A percentile compares a stretch with the other conserved stretches of the same genome.
phyloP scores from a whole-genome alignment of 139 green algal species.

The Bryopsis sp. region DNA sequence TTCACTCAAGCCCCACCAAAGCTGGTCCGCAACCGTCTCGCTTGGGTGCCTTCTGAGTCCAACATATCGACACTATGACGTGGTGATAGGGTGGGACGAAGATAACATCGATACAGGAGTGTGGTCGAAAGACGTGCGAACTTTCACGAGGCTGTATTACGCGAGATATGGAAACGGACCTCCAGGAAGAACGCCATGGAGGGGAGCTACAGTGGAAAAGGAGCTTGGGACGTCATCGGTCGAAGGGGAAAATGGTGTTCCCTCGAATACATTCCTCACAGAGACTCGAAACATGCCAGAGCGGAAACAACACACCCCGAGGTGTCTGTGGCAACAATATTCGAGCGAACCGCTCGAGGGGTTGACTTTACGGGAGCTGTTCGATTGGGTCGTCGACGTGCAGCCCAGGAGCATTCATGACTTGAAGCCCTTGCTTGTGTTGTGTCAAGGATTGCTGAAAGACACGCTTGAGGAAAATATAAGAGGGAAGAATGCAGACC shows the following conservation, averaged over 20 bases:
- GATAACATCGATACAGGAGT: neutral
- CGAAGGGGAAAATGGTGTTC: neutral
- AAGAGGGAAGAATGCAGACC: neutral
- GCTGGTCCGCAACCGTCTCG: too few species aligned
- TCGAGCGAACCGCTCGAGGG: neutral
- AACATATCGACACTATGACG: neutral
- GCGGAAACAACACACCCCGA: slow-evolving; percentile 1
- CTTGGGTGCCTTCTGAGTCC: neutral
- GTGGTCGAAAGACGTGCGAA: neutral
- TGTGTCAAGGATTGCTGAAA: slow-evolving; percentile 19
- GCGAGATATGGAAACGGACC: neutral
- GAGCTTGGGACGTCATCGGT: too few species aligned
- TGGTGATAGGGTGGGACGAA: neutral
- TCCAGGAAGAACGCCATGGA: neutral
- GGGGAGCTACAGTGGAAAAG: neutral
- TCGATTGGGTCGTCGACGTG: slow-evolving; percentile 14
- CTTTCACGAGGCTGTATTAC: neutral
- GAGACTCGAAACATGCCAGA: neutral
- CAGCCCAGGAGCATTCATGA: slow-evolving; percentile 18
- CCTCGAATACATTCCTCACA: neutral
- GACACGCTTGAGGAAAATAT: neutral
- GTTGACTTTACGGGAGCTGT: neutral
- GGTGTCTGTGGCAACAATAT: slow-evolving; percentile 10
- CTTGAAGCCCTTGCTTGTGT: slow-evolving; percentile 21
- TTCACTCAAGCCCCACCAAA: too few species aligned